Evolutionary conservation across 2,329 filamentous ascomycete genomes (phyloP).

Genomic region (Hypoxylon sp.): DNA sequence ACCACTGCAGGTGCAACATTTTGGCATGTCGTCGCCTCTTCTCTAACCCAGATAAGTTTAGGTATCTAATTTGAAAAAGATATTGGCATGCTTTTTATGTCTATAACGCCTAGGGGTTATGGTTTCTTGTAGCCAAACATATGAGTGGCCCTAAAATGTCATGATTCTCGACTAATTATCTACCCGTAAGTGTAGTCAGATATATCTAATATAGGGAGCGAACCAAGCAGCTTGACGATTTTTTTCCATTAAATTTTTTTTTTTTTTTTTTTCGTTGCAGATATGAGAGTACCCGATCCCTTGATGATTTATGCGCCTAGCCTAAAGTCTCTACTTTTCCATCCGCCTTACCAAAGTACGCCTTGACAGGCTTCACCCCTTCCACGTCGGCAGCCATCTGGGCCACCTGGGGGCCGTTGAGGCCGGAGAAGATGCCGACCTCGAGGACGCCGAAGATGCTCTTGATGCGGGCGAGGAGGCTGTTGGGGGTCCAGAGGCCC

Average conservation of each 20-base stretch:
- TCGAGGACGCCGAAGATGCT: slow-evolving; percentile 87
- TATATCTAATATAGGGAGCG: no score
- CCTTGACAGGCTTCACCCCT: slow-evolving; percentile 90
- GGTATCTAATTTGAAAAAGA: slow-evolving; percentile 9
- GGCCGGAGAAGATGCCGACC: slow-evolving; percentile 87
- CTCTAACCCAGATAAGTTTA: slow-evolving; percentile 26
- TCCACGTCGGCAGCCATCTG: slow-evolving; percentile 70
- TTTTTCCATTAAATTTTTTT: no score
- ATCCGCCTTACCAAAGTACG: slow-evolving; percentile 92
- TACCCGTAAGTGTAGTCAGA: no score
- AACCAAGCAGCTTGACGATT: no score
- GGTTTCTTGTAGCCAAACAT: no score
- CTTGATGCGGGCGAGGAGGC: slow-evolving; percentile 77
- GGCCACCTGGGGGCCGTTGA: slow-evolving; percentile 74
- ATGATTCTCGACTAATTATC: neutral
- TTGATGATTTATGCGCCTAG: slow-evolving; percentile 8
- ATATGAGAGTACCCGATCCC: neutral
- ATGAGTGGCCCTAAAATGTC: no score
- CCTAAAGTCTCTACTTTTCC: slow-evolving; percentile 64
- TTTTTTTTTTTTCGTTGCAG: no score
- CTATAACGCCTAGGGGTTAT: neutral
- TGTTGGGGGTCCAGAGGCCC: slow-evolving; percentile 81
- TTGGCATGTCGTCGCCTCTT: slow-evolving; percentile 46
- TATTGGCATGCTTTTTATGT: neutral
- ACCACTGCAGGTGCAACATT: slow-evolving; percentile 41